Evolutionary conservation across 306 rosid genomes (phyloP).

Genomic region (Vigna angularis): DNA sequence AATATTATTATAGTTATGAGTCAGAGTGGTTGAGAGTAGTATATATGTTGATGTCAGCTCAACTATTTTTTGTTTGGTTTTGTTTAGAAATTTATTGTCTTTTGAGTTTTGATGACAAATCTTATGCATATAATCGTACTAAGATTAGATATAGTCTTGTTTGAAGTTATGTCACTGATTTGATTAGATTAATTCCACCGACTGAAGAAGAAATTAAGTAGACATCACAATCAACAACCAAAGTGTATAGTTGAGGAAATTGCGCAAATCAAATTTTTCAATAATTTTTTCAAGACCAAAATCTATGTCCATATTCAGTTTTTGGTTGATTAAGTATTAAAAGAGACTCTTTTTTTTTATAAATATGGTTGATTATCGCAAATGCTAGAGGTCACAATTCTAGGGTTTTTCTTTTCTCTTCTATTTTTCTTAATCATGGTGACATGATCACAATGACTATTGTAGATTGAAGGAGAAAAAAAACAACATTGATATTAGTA

Average conservation of each 20-base stretch:
- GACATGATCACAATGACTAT: not conserved
- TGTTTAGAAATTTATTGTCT: conserved; percentile 36
- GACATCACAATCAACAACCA: not conserved
- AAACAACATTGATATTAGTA: too few relatives aligned
- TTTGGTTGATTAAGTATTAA: not conserved
- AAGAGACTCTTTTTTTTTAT: not conserved
- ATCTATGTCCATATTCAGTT: conserved; percentile 2
- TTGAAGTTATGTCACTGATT: conserved; percentile 5
- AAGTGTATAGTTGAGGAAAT: not conserved
- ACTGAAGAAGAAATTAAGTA: not conserved
- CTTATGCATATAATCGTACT: conserved; percentile 1
- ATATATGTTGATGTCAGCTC: not conserved
- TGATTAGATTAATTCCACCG: not conserved
- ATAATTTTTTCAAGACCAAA: not conserved
- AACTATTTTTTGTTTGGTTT: conserved; percentile 35
- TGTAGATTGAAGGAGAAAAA: not conserved
- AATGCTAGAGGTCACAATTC: not conserved
- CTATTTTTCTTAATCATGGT: not conserved
- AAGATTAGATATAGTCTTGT: not conserved
- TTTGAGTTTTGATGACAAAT: not conserved
- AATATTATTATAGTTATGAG: not conserved
- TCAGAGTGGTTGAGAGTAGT: not conserved
- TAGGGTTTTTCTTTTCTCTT: not conserved
- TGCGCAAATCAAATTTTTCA: not conserved
- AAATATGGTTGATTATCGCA: not conserved